Conservation (phyloP, 208 protist genomes). For the Phytomonas francai region DNA sequence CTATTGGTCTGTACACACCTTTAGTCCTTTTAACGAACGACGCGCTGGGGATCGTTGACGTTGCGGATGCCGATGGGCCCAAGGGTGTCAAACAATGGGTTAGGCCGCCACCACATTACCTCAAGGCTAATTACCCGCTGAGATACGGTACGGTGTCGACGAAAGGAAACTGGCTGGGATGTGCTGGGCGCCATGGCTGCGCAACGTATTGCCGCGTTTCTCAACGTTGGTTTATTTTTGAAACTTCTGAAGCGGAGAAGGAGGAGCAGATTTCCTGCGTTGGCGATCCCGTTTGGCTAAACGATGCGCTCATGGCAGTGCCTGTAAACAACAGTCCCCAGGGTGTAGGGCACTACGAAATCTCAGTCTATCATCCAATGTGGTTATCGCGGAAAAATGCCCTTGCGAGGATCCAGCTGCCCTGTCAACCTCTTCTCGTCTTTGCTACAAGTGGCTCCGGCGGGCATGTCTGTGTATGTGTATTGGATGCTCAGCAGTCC, state of each 20-base stretch:
- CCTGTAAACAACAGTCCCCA: conserved; percentile 12
- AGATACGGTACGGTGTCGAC: conserved; percentile 42
- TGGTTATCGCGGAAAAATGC: neutral
- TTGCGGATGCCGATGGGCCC: conserved; percentile 12
- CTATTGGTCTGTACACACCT: conserved; percentile 23
- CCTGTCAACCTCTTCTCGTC: neutral
- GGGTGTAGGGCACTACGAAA: neutral
- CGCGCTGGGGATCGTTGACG: conserved; percentile 21
- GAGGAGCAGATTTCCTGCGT: conserved; percentile 34
- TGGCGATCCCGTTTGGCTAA: conserved; percentile 53
- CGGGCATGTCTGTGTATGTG: conserved; percentile 31
- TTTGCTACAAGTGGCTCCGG: conserved; percentile 6
- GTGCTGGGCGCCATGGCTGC: conserved; percentile 34
- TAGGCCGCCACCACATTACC: conserved; percentile 26
- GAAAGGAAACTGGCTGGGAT: conserved; percentile 31
- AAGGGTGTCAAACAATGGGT: conserved; percentile 17
- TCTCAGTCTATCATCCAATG: neutral
- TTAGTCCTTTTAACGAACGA: conserved; percentile 24
- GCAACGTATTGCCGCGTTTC: conserved; percentile 29
- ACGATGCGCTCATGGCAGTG: conserved; percentile 27
- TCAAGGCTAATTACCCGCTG: conserved; percentile 44
- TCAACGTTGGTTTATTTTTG: conserved; percentile 27
- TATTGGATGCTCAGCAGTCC: conserved; percentile 18
- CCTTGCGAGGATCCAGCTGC: neutral
- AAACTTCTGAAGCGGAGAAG: conserved; percentile 23